Conservation (phyloP, 2,329 filamentous ascomycete genomes). For the Alternaria longipes region DNA sequence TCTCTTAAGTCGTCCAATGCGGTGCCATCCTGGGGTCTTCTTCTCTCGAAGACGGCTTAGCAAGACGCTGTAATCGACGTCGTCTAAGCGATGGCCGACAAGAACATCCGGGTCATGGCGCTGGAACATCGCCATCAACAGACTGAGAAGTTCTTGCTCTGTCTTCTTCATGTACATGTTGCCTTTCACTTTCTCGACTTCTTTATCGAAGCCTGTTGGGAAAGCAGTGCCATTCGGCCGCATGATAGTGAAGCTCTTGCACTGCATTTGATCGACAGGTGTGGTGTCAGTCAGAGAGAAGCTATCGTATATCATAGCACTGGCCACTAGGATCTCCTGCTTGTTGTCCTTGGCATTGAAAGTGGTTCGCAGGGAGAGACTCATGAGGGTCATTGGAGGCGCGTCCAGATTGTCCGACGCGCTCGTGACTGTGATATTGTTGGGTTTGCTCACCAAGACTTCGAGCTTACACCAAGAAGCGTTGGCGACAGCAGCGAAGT, state of each 20-base stretch:
- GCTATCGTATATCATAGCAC: slow-evolving; percentile 91
- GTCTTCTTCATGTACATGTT: slow-evolving; percentile 82
- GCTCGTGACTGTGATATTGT: slow-evolving; percentile 74
- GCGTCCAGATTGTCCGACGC: slow-evolving; percentile 84
- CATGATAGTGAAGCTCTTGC: slow-evolving; percentile 90
- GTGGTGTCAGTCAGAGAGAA: slow-evolving; percentile 87
- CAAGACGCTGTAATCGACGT: slow-evolving; percentile 92
- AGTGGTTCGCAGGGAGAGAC: slow-evolving; percentile 83
- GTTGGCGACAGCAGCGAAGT: slow-evolving; percentile 86
- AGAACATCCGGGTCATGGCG: slow-evolving; percentile 92
- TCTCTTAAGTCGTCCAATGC: slow-evolving; percentile 86
- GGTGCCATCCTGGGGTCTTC: slow-evolving; percentile 93
- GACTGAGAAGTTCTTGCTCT: slow-evolving; percentile 84
- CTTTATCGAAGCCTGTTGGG: slow-evolving; percentile 84
- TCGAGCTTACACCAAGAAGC: slow-evolving; percentile 98
- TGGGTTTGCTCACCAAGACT: slow-evolving; percentile 80
- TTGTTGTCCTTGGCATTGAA: slow-evolving; percentile 95
- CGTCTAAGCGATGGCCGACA: slow-evolving; percentile 94
- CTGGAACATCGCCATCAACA: slow-evolving; percentile 89
- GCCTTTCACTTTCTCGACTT: slow-evolving; percentile 77
- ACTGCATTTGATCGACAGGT: slow-evolving; percentile 85
- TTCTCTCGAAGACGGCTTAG: slow-evolving; percentile 86
- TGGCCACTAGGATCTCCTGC: slow-evolving; percentile 92
- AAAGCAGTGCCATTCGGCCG: slow-evolving; percentile 80
- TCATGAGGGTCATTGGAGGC: slow-evolving; percentile 95